Percentiles rank a stretch among this genome's conserved stretches.
Conservation (phyloP, 2,329 filamentous ascomycete genomes). For the Didymellaceae sp. region DNA sequence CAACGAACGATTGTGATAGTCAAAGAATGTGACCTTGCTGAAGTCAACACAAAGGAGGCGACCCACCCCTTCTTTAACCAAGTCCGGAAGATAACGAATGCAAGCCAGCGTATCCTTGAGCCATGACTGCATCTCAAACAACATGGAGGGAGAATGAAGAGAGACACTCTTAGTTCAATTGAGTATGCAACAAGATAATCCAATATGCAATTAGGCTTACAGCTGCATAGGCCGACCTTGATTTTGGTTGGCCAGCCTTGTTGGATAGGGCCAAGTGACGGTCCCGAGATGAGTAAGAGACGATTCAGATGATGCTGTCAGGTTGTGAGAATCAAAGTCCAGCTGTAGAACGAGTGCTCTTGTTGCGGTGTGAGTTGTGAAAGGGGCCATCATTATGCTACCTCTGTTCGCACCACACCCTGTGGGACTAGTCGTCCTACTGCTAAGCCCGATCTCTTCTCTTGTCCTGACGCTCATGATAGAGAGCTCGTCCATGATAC, state of each 20-base stretch:
- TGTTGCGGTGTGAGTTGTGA: too few relatives aligned
- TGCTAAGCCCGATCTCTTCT: too few relatives aligned
- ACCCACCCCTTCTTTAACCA: background rate
- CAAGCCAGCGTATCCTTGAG: background rate
- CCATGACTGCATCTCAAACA: background rate
- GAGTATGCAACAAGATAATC: background rate
- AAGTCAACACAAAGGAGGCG: background rate
- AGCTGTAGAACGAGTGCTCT: too few relatives aligned
- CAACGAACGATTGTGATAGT: background rate
- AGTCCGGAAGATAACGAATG: background rate
- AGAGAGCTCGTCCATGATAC: too few relatives aligned
- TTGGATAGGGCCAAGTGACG: background rate
- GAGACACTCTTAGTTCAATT: conserved; percentile 9
- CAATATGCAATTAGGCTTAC: too few relatives aligned
- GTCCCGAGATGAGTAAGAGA: background rate
- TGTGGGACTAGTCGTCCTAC: too few relatives aligned
- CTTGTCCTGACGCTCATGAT: too few relatives aligned
- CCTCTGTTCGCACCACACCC: too few relatives aligned
- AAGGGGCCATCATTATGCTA: too few relatives aligned
- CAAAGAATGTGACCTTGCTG: background rate
- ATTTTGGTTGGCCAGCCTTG: background rate
- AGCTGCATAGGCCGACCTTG: too few relatives aligned
- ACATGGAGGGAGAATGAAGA: conserved; percentile 1
- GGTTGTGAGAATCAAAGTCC: too few relatives aligned
- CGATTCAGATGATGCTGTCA: too few relatives aligned